Evolutionary conservation across 164 flowering plant species (phyloP).

Genomic region (Stephania japonica): DNA sequence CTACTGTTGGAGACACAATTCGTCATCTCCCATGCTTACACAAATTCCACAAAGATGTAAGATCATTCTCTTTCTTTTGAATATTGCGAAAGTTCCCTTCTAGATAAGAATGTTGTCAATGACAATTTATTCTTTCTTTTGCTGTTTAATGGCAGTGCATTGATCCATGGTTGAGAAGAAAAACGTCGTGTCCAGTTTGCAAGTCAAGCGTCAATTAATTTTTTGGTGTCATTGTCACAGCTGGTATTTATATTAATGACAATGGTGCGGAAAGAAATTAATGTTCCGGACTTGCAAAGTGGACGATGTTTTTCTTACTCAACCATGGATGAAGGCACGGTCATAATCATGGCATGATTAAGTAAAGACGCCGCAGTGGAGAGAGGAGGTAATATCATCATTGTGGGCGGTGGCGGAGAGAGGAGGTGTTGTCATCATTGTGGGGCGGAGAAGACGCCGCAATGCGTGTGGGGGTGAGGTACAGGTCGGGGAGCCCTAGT

Average conservation of each 20-base stretch:
- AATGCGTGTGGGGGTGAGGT: no score
- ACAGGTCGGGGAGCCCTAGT: no score
- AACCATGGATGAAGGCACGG: no score
- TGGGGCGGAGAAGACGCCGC: no score
- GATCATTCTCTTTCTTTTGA: conserved; percentile 1
- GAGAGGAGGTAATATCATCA: no score
- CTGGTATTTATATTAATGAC: background rate
- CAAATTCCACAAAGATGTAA: conserved; percentile 95
- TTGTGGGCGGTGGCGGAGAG: no score
- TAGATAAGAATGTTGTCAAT: background rate
- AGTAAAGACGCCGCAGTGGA: no score
- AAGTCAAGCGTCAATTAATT: conserved; percentile 67
- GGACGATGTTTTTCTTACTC: no score
- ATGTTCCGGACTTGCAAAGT: no score
- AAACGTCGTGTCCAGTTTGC: conserved; percentile 84
- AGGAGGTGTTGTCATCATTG: no score
- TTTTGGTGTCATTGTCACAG: background rate
- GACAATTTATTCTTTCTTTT: background rate
- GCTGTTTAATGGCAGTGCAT: conserved; percentile 66
- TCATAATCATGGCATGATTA: no score
- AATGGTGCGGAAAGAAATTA: no score
- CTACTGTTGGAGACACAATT: conserved; percentile 61
- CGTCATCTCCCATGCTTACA: conserved; percentile 97
- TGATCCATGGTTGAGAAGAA: conserved; percentile 86
- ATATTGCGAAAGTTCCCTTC: background rate